A percentile compares a stretch with the other conserved stretches of the same genome.
Conservation (phyloP, 78 protist genomes). For the Pelomyxa schiedti region DNA sequence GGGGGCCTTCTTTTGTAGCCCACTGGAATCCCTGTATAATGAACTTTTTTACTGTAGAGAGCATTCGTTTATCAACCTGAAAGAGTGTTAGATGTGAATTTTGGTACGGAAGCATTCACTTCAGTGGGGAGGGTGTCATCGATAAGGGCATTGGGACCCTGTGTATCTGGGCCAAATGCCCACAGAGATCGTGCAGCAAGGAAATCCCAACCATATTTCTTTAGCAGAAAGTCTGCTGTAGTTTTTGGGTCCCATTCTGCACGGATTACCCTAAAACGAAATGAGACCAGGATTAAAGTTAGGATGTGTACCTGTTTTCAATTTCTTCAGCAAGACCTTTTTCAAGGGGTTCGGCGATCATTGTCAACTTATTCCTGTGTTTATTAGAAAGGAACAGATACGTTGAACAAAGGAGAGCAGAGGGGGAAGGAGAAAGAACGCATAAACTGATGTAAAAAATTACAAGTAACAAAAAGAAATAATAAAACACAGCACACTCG, state of each 20-base stretch:
- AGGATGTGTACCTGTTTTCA: slow-evolving; percentile 54
- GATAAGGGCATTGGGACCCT: slow-evolving; percentile 81
- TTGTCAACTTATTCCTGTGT: slow-evolving; percentile 74
- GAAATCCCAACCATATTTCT: slow-evolving; percentile 87
- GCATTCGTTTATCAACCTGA: slow-evolving; percentile 47
- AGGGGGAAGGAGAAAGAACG: not conserved
- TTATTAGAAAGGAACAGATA: too few species aligned
- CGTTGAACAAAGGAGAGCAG: not conserved
- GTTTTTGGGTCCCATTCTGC: not conserved
- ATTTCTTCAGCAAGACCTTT: slow-evolving; percentile 81
- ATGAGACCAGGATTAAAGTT: not conserved
- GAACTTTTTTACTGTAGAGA: slow-evolving; percentile 37
- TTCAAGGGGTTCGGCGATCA: slow-evolving; percentile 94
- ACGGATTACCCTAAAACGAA: too few species aligned
- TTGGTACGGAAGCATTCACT: slow-evolving; percentile 6
- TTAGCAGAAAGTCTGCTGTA: slow-evolving; percentile 55
- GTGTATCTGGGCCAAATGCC: slow-evolving; percentile 88
- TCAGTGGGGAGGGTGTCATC: slow-evolving; percentile 88
- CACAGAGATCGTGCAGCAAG: slow-evolving; percentile 90
- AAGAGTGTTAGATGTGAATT: not conserved
- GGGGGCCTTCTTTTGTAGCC: slow-evolving; percentile 93
- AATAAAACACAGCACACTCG: too few species aligned
- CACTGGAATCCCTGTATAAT: slow-evolving; percentile 91
- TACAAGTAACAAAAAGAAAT: too few species aligned
- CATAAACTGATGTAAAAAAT: not conserved